Percentiles rank a stretch among this genome's conserved stretches.
Conservation (phyloP, 345 rosid species). For the Populus ilicifolia region DNA sequence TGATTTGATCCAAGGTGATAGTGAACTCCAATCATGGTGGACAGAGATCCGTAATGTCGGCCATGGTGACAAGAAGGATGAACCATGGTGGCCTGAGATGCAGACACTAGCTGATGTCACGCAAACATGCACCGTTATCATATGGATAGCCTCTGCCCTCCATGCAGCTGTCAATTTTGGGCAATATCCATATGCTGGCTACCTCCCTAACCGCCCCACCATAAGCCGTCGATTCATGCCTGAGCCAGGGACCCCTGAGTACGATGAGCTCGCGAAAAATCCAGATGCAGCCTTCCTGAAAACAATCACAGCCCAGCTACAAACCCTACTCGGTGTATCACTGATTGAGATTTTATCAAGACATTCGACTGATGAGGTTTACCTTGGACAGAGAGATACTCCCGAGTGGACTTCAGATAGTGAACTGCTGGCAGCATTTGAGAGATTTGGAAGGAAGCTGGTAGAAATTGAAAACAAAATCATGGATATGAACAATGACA, state of each 20-base stretch:
- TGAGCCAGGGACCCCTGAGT: slow-evolving; percentile 69
- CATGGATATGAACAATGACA: slow-evolving; percentile 50
- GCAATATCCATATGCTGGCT: slow-evolving; percentile 94
- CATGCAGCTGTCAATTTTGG: slow-evolving; percentile 97
- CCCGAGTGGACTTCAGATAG: slow-evolving; percentile 68
- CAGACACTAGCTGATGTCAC: slow-evolving; percentile 51
- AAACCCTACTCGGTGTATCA: slow-evolving; percentile 80
- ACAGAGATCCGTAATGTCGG: slow-evolving; percentile 58
- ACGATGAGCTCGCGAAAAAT: slow-evolving; percentile 46
- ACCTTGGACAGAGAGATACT: slow-evolving; percentile 79
- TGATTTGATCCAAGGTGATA: slow-evolving; percentile 49
- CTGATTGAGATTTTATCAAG: slow-evolving; percentile 75
- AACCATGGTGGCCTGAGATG: slow-evolving; percentile 82
- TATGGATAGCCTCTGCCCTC: slow-evolving; percentile 92
- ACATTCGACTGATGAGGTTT: slow-evolving; percentile 80
- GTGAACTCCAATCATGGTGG: slow-evolving; percentile 93
- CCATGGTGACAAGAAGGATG: slow-evolving; percentile 71
- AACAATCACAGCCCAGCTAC: slow-evolving; percentile 86
- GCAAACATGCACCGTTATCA: slow-evolving; percentile 66
- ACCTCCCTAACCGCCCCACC: slow-evolving; percentile 86
- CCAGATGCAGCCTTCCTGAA: slow-evolving; percentile 62
- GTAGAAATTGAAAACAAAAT: slow-evolving; percentile 57
- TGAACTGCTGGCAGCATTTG: slow-evolving; percentile 61
- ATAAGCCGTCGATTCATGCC: slow-evolving; percentile 94
- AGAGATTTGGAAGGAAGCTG: slow-evolving; percentile 51